Evolutionary conservation across 1,284 basidiomycete genomes (phyloP), one percentile per base, ranked within the genome.

Genomic region (Ganoderma meredithae): DNA sequence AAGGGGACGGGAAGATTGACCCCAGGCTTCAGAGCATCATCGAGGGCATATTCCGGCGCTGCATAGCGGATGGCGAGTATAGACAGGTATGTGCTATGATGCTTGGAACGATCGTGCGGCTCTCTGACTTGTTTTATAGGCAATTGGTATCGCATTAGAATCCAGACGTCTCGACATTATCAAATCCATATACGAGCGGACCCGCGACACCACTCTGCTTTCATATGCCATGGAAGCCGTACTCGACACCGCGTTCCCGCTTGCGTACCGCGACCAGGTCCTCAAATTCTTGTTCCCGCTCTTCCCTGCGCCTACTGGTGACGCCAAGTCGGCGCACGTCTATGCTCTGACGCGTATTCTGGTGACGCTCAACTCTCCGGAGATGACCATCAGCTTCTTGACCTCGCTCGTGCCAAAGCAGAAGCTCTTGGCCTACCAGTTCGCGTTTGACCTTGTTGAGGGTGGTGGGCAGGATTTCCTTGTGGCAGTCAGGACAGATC

Each of bases 391-490:
- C 12, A 85, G 89, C 27, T 83, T 96, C 59, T 79, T 97, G 69
- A 86, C 84, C 8, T 89, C 90, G 2, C 84, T 96, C 25, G 85
- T 95, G 15, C 88, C 90, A 0, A 87, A 88, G 70, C 88, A 94
- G 75, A 86, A 87, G 47, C 81, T 95, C 6, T 84, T 96, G 43
- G 95, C 95, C 2, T 97, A 95, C 78, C 97, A 99, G 78, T 90
- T 98, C 77, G 95, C 93, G 0, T 98, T 98, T 77, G 97, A 98
- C 80, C 83, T 98, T 63, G 93, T 93, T 19, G 96, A 98, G 81
- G 95, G 96, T 58, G 96, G 95, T 1, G 90, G 94, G 1, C 95
- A 97, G 78, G 95, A 96, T 76, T 98, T 96, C 81, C 83, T 98
- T 60, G 93, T 95, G 76, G 88, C 83, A 49, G 83, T 97, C 49